Evolutionary conservation across 495 filamentous ascomycete genomes (phyloP), one percentile per base, ranked within the genome.

Genomic region (Annulohypoxylon bovei): DNA sequence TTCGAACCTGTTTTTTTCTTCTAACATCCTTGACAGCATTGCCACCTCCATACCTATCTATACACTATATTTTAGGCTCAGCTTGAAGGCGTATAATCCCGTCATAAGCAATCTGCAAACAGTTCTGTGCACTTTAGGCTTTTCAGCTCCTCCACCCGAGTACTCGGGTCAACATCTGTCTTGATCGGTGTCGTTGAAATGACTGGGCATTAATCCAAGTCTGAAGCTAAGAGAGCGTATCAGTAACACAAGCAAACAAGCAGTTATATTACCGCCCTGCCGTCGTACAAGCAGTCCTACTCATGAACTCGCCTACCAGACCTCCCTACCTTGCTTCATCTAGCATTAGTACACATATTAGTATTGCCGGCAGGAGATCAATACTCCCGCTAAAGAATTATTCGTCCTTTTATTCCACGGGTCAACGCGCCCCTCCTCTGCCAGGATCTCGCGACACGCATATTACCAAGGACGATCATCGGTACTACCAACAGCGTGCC

Each of bases 371-470:
- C 2, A 46, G 4, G 22, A 53, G 42, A 58, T 50, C 50, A 30
- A 33, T 14, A 14, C 14, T 56, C 27, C 60, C 49, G 42, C 27
- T 62, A 35, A 54, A 66, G 62, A 71, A 62, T 62, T 39, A 40
- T 65, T 42, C 18, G 18, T 42, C 33, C 14, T 33, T 44, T 44
- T 40, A 49, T 30, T 52, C 44, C 46, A 65, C 46, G 12, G 18
- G 55, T n/a, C n/a, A n/a, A 44, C 55, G 37, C 16, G 49, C 44
- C 58, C 40, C 16, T 47, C 49, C 30, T 58, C 47, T 49, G 37
- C 27, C 12, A 27, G 40, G 18, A 35, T 27, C 9, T 27, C 9
- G 23, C 44, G 33, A 39, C 8, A 42, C 22, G 27, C 18, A 50
- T 32, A 28, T 22, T 35, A 20, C 16, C 16, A 33, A 55, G n/a